These are phyloP conservation scores for Theileria sp. DNA, from an alignment of 169 alveolate genomes.

Conservation along the genomic window DNA sequence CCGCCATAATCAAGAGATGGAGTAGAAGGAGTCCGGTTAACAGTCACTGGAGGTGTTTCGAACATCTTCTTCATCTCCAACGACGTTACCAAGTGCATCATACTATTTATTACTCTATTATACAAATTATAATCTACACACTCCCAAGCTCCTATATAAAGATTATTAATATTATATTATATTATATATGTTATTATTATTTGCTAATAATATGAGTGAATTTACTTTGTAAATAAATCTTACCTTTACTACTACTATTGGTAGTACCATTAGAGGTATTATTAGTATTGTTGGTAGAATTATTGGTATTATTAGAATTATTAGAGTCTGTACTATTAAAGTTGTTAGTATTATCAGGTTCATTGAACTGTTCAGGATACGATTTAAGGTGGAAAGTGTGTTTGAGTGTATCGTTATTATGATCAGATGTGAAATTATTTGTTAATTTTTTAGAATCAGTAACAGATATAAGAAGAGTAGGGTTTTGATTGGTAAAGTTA, in stretches of 20 bases:
- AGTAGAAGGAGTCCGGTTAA: neutral
- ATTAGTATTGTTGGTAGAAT: no score
- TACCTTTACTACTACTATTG: neutral
- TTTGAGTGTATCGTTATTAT: neutral
- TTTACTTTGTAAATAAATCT: neutral
- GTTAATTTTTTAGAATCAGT: neutral
- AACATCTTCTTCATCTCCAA: conserved; percentile 1
- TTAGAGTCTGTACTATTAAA: no score
- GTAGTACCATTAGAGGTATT: no score
- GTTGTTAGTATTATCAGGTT: neutral
- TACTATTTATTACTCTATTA: neutral
- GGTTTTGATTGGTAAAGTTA: neutral
- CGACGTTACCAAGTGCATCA: neutral
- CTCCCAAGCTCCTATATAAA: neutral
- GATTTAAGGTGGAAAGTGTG: neutral
- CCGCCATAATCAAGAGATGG: conserved; percentile 1
- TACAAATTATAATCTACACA: neutral
- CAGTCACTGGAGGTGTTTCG: conserved; percentile 10
- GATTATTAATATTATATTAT: no score
- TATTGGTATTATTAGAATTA: no score
- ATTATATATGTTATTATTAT: no score
- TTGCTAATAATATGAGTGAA: neutral
- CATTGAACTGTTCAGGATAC: neutral
- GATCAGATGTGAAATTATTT: neutral
- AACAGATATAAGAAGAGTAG: neutral